Evolutionary conservation across 2,329 filamentous ascomycete species (phyloP).

Genomic region (Aspergillus fumigatus): DNA sequence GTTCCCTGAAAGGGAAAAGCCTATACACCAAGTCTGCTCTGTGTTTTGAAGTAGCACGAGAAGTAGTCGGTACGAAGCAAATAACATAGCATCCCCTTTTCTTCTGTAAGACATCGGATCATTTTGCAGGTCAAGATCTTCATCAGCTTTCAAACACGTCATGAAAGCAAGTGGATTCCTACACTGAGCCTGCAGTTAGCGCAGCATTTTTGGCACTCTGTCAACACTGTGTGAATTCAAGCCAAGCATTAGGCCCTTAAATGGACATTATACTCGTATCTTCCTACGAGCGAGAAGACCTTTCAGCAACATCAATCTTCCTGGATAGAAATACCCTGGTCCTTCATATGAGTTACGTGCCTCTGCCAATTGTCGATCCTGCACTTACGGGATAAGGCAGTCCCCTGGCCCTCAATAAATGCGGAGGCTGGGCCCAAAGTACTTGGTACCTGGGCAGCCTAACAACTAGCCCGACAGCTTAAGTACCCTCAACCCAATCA

Average conservation of each 20-base stretch:
- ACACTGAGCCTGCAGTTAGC: no score
- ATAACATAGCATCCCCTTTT: neutral
- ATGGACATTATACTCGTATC: neutral
- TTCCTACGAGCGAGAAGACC: neutral
- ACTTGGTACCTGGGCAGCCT: conserved; percentile 3
- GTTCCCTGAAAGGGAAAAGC: no score
- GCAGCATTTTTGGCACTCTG: no score
- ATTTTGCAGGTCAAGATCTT: neutral
- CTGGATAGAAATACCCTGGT: neutral
- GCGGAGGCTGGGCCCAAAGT: conserved; percentile 9
- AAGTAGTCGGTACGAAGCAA: neutral
- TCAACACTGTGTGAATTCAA: no score
- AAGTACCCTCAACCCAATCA: conserved; percentile 13
- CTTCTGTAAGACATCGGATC: neutral
- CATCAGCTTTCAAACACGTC: neutral
- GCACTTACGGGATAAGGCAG: neutral
- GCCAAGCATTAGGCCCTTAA: no score
- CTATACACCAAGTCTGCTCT: neutral
- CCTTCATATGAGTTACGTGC: neutral
- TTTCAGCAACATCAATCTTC: neutral
- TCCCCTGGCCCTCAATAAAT: conserved; percentile 1
- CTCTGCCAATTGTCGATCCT: conserved; percentile 9
- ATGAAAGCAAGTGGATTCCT: neutral
- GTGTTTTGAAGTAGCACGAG: neutral
- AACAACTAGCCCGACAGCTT: conserved; percentile 10